Base-by-base conservation (phyloP, 139 green algal genomes). In the Chlamydomonas incerta region DNA sequence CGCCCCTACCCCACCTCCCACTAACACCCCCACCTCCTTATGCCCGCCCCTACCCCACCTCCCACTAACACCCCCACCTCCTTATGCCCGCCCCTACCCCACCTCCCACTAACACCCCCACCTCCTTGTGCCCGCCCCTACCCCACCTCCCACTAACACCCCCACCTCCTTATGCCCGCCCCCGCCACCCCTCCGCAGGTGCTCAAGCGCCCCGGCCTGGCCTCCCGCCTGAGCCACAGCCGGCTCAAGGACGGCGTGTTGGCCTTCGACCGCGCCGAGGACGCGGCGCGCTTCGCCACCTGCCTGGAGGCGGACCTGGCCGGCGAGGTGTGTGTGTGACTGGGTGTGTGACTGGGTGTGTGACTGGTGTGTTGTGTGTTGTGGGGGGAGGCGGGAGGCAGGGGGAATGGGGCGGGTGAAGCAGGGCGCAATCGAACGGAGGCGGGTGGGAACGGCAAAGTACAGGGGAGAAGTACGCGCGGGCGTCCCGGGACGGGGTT, bases 171-270 rank as follows among this genome's bases (percentile, higher is more conserved):
- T 50, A 50, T 13, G 57, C 34, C 37, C 41, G 66, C 37, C 52
- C 37, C 68, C 47, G 26, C 50, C n/a, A n/a, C 62, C 63, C 13
- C 76, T 62, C 65, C 47, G 52, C 86, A 84, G 83, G 86, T 96
- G 79, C 81, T 92, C 28, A 84, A 85, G 26, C 83, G 87, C 14
- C 86, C 83, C 18, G 55, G 72, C 34, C 58, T 90, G 52, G 46
- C 84, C 11, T n/a, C 35, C 14, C 26, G 73, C 26, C 73, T 91
- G 37, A 74, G 73, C 5, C 91, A 93, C 72, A 80, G 77, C 20
- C 58, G 92, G 50, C 76, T 96, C 60, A 63, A 58, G 34, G 94
- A 96, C 81, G 94, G 93, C 10, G 83, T 96, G 37, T 88, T 96
- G 34, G 69, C 88, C 15, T 96, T 96, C 88, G 91, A 94, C 85